Conservation (phyloP, 768 basidiomycete genomes). For the Suillus americanus region DNA sequence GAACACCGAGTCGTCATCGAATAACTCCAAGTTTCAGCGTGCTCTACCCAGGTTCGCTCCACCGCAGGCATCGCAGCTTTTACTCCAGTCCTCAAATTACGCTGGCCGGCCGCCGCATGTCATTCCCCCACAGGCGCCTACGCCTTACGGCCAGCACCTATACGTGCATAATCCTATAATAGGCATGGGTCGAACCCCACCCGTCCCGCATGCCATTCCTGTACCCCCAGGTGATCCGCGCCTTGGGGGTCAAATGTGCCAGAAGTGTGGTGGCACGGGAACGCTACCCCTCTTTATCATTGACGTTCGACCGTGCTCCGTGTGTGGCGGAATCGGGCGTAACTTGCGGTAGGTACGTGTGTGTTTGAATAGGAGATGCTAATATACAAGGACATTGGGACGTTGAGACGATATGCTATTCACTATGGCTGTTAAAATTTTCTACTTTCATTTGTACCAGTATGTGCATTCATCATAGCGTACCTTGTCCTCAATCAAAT, state of each 20-base stretch:
- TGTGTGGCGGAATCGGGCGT: slow-evolving; percentile 68
- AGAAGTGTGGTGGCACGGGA: slow-evolving; percentile 64
- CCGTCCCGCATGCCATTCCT: slow-evolving; percentile 44
- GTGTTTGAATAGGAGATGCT: not conserved
- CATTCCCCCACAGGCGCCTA: not conserved
- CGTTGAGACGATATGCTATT: not conserved
- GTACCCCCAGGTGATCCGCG: slow-evolving; percentile 65
- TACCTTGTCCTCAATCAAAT: not conserved
- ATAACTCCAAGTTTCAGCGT: slow-evolving; percentile 27
- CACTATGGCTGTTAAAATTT: not conserved
- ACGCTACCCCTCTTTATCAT: slow-evolving; percentile 51
- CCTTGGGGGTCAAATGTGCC: slow-evolving; percentile 66
- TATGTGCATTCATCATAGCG: not conserved
- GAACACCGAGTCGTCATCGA: slow-evolving; percentile 20
- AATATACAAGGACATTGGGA: not conserved
- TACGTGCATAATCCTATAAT: slow-evolving; percentile 26
- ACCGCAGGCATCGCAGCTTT: slow-evolving; percentile 17
- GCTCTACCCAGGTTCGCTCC: slow-evolving; percentile 25
- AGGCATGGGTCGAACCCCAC: slow-evolving; percentile 15
- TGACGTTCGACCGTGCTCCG: slow-evolving; percentile 50
- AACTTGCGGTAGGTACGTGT: slow-evolving; percentile 32
- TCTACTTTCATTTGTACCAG: not conserved
- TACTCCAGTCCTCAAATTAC: not conserved
- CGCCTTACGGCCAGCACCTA: slow-evolving; percentile 15
- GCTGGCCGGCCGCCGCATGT: slow-evolving; percentile 2